Conservation (phyloP, 768 basidiomycete species). For the Leccinum broughii region DNA sequence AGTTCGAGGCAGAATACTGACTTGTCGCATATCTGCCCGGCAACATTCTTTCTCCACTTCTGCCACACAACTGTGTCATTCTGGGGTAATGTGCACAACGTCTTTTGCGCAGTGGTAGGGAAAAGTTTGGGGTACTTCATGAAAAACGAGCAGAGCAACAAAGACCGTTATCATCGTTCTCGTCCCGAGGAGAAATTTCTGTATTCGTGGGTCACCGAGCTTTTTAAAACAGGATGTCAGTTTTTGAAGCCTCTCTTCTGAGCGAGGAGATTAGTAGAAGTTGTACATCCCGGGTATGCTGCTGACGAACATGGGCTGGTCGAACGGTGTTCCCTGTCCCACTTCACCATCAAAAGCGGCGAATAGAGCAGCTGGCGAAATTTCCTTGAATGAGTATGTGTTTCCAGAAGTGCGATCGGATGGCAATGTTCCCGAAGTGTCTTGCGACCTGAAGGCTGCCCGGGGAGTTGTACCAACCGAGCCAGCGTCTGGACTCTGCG, state of each 20-base stretch:
- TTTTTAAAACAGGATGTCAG: slow-evolving; percentile 19
- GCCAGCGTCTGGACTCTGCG: slow-evolving; percentile 22
- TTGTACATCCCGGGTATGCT: slow-evolving; percentile 37
- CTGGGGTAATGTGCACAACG: slow-evolving; percentile 11
- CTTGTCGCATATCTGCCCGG: slow-evolving; percentile 9
- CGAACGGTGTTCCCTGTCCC: slow-evolving; percentile 33
- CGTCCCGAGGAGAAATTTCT: slow-evolving; percentile 15
- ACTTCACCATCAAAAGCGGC: slow-evolving; percentile 24
- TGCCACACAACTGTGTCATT: slow-evolving; percentile 27
- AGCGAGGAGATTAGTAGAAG: slow-evolving; percentile 29
- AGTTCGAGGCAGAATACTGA: slow-evolving; percentile 5
- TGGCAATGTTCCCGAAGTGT: slow-evolving; percentile 29
- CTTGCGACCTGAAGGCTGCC: slow-evolving; percentile 33
- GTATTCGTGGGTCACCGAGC: slow-evolving; percentile 13
- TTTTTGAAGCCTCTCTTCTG: slow-evolving; percentile 28
- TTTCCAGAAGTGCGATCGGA: slow-evolving; percentile 24
- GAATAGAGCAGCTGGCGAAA: slow-evolving; percentile 24
- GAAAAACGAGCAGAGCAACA: slow-evolving; percentile 13
- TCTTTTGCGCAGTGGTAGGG: slow-evolving; percentile 7
- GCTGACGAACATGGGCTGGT: slow-evolving; percentile 36
- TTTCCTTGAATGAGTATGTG: slow-evolving; percentile 21
- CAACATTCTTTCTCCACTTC: slow-evolving; percentile 22
- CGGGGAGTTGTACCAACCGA: slow-evolving; percentile 38
- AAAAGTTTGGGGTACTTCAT: slow-evolving; percentile 4
- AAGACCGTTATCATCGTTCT: slow-evolving; percentile 22